Evolutionary conservation across 352 stramenopile species (phyloP).

Genomic region (Phytophthora sp.): DNA sequence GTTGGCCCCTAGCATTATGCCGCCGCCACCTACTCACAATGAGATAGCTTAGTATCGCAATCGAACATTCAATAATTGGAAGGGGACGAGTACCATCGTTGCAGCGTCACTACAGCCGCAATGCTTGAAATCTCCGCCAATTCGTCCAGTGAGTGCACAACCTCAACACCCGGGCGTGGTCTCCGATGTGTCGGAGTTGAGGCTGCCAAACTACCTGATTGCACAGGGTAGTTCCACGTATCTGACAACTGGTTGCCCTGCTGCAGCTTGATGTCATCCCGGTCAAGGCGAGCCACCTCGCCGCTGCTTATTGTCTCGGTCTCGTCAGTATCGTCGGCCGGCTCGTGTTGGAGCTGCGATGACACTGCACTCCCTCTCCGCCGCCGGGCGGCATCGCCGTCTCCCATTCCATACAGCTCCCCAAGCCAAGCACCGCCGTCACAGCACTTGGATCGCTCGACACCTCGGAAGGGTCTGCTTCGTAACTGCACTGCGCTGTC

Average conservation of each 20-base stretch:
- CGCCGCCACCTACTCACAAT: conserved; percentile 39
- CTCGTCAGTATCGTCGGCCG: conserved; percentile 1
- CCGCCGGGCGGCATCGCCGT: conserved; percentile 3
- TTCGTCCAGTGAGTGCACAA: conserved; percentile 36
- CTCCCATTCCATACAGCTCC: conserved; percentile 20
- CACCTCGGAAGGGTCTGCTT: conserved; percentile 4
- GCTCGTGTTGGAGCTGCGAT: conserved; percentile 1
- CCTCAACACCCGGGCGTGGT: conserved; percentile 6
- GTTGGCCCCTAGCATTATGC: conserved; percentile 35
- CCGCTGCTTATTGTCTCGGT: conserved; percentile 15
- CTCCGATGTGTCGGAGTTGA: conserved; percentile 12
- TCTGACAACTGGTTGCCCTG: conserved; percentile 10
- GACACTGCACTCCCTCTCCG: conserved; percentile 1
- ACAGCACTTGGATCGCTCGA: background rate
- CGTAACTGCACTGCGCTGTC: background rate
- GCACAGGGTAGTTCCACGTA: conserved; percentile 3
- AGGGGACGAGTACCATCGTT: conserved; percentile 33
- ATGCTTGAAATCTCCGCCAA: conserved; percentile 46
- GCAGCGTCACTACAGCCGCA: conserved; percentile 43
- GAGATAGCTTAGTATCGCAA: background rate
- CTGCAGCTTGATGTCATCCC: conserved; percentile 10
- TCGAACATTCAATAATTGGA: background rate
- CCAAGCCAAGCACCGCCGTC: background rate
- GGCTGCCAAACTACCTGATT: background rate
- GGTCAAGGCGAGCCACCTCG: conserved; percentile 5